Evolutionary conservation across 805 yeast genomes (phyloP), one percentile per base, ranked within the genome.

Genomic region (Candida odintsovae): DNA sequence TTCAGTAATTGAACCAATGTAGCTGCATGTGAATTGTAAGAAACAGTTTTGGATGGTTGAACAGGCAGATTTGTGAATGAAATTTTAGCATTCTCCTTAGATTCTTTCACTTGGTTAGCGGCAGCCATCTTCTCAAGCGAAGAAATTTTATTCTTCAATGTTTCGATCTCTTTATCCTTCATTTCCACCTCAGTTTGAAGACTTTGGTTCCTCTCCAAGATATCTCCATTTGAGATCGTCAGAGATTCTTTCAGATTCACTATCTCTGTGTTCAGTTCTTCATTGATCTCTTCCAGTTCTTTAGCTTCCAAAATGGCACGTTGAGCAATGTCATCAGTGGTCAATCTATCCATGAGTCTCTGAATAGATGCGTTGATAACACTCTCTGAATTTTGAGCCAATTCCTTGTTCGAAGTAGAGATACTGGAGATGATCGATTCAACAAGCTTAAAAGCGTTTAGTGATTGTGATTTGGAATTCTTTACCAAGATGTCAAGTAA

Each of bases 281-380:
- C 69, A 1, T 74, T 72, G 20, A 63, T 62, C 40, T 57, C 57
- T 33, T 68, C 65, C 16, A 75, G 69, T 12, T 68, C 73, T 44
- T 70, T 72, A 9, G 75, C 73, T 41, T 81, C 85, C 44, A 54
- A 62, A 48, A 64, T 69, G 51, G 94, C 89, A 43, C 80, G 72
- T 38, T 80, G 67, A 13, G 90, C 90, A 65, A 82, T 78, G 42
- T 84, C 90, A 59, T 88, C 96, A 1, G 90, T 83, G 46, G 80
- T 75, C 61, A 87, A 69, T 37, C 83, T 73, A 16, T 85, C 75
- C 51, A 75, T 71, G 33, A 89, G 68, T 39, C 78, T 67, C 54
- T 83, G 85, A 33, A 87, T 80, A 1, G 89, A 82, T 41, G 83
- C 72, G 31, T 81, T 83, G 51, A 85, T 69, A 8, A 83, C 74